A percentile compares a stretch with the other conserved stretches of the same genome.
These are phyloP conservation scores for Pyrus communis DNA, from an alignment of 306 rosid species.

Conservation along the genomic window DNA sequence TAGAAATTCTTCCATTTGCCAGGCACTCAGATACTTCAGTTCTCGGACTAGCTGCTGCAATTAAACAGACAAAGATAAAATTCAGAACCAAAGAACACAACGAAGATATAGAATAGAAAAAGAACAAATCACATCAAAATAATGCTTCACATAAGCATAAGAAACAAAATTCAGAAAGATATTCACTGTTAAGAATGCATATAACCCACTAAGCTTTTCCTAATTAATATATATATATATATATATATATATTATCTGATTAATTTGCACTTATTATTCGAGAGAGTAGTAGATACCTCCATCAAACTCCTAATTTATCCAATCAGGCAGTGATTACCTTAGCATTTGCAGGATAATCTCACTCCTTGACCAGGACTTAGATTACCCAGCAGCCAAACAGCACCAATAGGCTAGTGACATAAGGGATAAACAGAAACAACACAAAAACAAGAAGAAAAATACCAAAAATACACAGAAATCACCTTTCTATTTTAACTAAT, in stretches of 20 bases:
- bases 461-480: not conserved
- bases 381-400: not conserved
- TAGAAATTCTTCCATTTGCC: conserved; percentile 23
- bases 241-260: no score
- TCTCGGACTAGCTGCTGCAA: conserved; percentile 29
- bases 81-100: not conserved
- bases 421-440: not conserved
- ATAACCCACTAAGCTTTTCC: not conserved
- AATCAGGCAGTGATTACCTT: not conserved
- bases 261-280: not conserved
- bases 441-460: not conserved
- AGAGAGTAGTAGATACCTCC: not conserved
- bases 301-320: not conserved
- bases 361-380: not conserved
- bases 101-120: not conserved
- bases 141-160: not conserved
- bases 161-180: not conserved
- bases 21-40: conserved; percentile 29
- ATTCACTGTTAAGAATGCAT: not conserved
- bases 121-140: not conserved
- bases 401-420: not conserved
- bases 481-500: not conserved
- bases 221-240: no score
- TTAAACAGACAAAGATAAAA: not conserved
- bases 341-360: not conserved